Conservation (phyloP, 345 rosid genomes). For the Camelina hispida region DNA sequence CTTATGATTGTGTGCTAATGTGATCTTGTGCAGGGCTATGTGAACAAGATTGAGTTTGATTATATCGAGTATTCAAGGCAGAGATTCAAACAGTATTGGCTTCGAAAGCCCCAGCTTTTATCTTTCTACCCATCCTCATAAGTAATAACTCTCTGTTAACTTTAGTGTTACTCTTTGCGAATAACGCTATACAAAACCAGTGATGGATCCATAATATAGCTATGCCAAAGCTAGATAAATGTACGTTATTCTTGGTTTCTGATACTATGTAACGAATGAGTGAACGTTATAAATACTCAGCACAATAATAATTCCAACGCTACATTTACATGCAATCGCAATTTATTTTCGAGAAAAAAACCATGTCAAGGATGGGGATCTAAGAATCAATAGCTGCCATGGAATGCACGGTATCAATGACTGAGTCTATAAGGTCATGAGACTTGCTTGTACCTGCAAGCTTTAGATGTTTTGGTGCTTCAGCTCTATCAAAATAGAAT, state of each 20-base stretch:
- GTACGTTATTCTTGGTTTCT: slow-evolving; percentile 9
- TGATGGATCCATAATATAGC: slow-evolving; percentile 7
- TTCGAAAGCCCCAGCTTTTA: slow-evolving; percentile 46
- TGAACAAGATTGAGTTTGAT: slow-evolving; percentile 59
- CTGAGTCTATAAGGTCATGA: slow-evolving; percentile 55
- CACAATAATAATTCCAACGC: neutral
- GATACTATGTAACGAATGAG: slow-evolving; percentile 15
- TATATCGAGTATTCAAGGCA: slow-evolving; percentile 60
- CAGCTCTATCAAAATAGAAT: slow-evolving; percentile 88
- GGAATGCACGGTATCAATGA: slow-evolving; percentile 53
- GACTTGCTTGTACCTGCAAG: slow-evolving; percentile 70
- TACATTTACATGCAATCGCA: neutral
- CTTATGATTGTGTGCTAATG: slow-evolving; percentile 20
- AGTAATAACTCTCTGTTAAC: slow-evolving; percentile 2
- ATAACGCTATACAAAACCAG: neutral
- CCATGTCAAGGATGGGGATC: neutral
- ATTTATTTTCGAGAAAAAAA: slow-evolving; percentile 20
- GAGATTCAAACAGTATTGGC: slow-evolving; percentile 61
- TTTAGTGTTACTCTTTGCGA: neutral
- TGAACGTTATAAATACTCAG: slow-evolving; percentile 4
- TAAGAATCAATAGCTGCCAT: slow-evolving; percentile 47
- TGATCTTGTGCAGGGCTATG: slow-evolving; percentile 45
- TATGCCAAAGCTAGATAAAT: slow-evolving; percentile 13
- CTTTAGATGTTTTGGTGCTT: slow-evolving; percentile 73
- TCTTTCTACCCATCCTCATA: slow-evolving; percentile 32